Evolutionary conservation across 2,329 filamentous ascomycete genomes (phyloP), one percentile per base, ranked within the genome.

Genomic region (Cadophora luteo-olivacea): DNA sequence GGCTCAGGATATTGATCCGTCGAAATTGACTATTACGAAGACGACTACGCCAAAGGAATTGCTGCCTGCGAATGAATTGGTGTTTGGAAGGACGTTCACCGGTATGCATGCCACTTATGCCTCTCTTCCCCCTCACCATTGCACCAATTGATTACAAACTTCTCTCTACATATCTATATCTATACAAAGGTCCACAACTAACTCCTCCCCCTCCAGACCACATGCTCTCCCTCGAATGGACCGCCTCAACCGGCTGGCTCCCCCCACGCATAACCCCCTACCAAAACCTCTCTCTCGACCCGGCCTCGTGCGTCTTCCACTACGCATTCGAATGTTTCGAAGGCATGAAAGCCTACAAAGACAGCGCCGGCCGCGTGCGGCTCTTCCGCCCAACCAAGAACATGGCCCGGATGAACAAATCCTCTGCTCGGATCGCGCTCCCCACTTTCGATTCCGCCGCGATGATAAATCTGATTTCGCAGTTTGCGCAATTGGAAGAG

Each of bases 281-380:
- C 85, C 94, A 97, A 82, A 97, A 97, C 83, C 92, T 99, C 75
- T 95, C 92, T 57, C 91, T 99, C 76, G 96, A 98, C 81, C 96
- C 96, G 32, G 93, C 96, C 54, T 96, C 93, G 41, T 98, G 94
- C 83, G 96, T 98, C 71, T 95, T 99, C 83, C 96, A 99, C 87
- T 99, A 99, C 82, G 96, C 93, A 61, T 98, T 98, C 79, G 93
- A 97, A 81, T 96, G 92, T 80, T 99, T 99, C 82, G 96, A 99
- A 84, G 96, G 96, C 75, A 97, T 98, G 94, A 99, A 99, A 85
- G 96, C 96, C 69, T 99, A 99, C 87, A 97, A 95, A 82, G 93
- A 97, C 83, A 88, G 86, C 76, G 79, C 88, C 54, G 93, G 93
- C 75, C 83, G 89, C 69, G 88, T 97, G 74, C 90, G 95, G 66